These are phyloP conservation scores for Lactifluus subvellereus DNA, from an alignment of 768 basidiomycete species.

Conservation along the genomic window DNA sequence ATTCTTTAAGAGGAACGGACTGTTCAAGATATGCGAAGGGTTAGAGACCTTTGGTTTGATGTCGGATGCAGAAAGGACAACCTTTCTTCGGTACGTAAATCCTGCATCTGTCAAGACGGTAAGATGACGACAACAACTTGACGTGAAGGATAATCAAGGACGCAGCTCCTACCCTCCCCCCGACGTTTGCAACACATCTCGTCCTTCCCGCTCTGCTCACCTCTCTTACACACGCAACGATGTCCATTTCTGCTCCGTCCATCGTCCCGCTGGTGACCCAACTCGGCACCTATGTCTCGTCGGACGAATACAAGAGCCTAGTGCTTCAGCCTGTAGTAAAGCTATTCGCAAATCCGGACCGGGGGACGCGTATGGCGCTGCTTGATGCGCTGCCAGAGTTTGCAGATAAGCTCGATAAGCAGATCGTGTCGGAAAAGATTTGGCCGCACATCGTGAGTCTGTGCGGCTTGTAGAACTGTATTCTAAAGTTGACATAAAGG, in stretches of 20 bases:
- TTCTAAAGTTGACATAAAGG: background rate
- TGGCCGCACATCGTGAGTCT: constrained; percentile 84
- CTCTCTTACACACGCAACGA: constrained; percentile 76
- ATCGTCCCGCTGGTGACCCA: constrained; percentile 83
- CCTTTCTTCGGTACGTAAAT: constrained; percentile 57
- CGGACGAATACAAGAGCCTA: constrained; percentile 60
- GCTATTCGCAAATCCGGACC: constrained; percentile 83
- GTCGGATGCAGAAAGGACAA: constrained; percentile 72
- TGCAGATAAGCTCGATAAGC: constrained; percentile 81
- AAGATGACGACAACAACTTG: background rate
- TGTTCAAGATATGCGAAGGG: constrained; percentile 80
- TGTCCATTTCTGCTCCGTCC: constrained; percentile 53
- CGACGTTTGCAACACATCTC: constrained; percentile 76
- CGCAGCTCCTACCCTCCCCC: constrained; percentile 71
- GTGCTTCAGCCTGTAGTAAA: constrained; percentile 78
- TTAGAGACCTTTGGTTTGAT: constrained; percentile 80
- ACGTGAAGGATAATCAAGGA: constrained; percentile 67
- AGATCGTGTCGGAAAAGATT: constrained; percentile 77
- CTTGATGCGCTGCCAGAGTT: constrained; percentile 83
- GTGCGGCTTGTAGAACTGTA: background rate
- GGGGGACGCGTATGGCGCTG: constrained; percentile 90
- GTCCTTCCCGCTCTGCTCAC: constrained; percentile 79
- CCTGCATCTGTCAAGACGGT: background rate
- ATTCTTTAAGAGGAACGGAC: constrained; percentile 76
- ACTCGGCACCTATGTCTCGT: constrained; percentile 64